Evolutionary conservation across 495 filamentous ascomycete genomes (phyloP), one percentile per base, ranked within the genome.

Genomic region (Durotheca rogersii): DNA sequence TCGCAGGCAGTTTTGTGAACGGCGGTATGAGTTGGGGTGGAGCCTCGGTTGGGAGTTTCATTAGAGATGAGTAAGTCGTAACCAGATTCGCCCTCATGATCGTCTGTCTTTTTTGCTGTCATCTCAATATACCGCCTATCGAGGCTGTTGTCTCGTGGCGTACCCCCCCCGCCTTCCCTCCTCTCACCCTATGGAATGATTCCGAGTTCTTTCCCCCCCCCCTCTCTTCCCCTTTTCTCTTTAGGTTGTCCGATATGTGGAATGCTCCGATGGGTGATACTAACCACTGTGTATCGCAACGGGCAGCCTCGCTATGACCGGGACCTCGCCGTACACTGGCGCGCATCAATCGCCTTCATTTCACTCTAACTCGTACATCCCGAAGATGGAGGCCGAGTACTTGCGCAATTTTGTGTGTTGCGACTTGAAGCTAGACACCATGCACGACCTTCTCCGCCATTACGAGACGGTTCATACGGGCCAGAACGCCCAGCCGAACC

Each of bases 1-100:
- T 90, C 51, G 89, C 86, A 39, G 84, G 89, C 40, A 98, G 94
- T 72, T 72, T 96, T 61, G 85, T 91, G 56, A 85, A 81, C 51
- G 91, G 90, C 41, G 91, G 90, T 41, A 94, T 96, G 89, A 97
- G 94, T 66, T 98, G 90, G 90, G 93, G 94, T 63, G 94, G 92
- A 46, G 79, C 94, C 16, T 97, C 93, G 32, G 87, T 97, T 50
- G 90, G 91, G 44, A 96, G 92, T 67, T 97, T 90, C 79, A 91
- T 98, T 69, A 81, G 88, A 61, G 93, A 98, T 74, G 93, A 98
- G 93, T 97, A 81, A 82, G 92, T 90, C 41, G 2, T 42, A 41
- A 19, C 33, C 44, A 29, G 3, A 37, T 30, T 35, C 51, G 35
- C 45, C 9, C 41, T n/a, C 31, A 36, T 34, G 19, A 36, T 36